Evolutionary conservation across 371 early-diverging fungal species (phyloP).

Genomic region (Syncephalastrum monosporum): DNA sequence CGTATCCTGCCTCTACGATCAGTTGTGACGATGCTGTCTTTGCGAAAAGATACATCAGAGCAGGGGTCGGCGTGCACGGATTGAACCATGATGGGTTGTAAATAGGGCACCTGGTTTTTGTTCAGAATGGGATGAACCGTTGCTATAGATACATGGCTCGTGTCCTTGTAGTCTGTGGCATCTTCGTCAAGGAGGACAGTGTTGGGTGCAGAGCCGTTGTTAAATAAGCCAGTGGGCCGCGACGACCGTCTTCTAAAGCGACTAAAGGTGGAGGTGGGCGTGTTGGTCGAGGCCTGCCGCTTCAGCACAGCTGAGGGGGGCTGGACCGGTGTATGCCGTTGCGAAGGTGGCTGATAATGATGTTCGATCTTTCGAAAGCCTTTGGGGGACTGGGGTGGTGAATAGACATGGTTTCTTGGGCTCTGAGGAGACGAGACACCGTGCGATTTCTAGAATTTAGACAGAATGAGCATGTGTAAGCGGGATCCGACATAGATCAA

Average conservation of each 20-base stretch:
- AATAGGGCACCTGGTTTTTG: constrained; percentile 69
- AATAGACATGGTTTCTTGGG: no score
- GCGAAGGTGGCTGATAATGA: no score
- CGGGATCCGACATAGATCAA: neutral
- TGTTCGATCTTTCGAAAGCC: no score
- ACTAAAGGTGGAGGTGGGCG: constrained; percentile 8
- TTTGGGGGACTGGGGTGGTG: no score
- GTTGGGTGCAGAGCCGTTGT: constrained; percentile 5
- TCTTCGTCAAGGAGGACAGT: constrained; percentile 7
- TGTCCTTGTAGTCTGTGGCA: constrained; percentile 1
- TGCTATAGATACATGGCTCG: constrained; percentile 26
- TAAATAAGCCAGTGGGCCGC: constrained; percentile 15
- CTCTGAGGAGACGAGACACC: no score
- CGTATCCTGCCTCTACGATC: constrained; percentile 81
- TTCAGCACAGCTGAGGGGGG: no score
- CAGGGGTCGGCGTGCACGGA: constrained; percentile 75
- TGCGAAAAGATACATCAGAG: constrained; percentile 66
- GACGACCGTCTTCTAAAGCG: constrained; percentile 23
- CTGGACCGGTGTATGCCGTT: no score
- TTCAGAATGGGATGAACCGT: constrained; percentile 62
- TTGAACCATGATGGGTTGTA: constrained; percentile 76
- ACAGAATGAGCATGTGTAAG: neutral
- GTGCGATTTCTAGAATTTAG: no score
- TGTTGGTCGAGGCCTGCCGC: no score
- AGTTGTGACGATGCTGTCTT: constrained; percentile 77